Evolutionary conservation across 2,329 filamentous ascomycete species (phyloP).

Genomic region (Colletotrichum orchidophilum): DNA sequence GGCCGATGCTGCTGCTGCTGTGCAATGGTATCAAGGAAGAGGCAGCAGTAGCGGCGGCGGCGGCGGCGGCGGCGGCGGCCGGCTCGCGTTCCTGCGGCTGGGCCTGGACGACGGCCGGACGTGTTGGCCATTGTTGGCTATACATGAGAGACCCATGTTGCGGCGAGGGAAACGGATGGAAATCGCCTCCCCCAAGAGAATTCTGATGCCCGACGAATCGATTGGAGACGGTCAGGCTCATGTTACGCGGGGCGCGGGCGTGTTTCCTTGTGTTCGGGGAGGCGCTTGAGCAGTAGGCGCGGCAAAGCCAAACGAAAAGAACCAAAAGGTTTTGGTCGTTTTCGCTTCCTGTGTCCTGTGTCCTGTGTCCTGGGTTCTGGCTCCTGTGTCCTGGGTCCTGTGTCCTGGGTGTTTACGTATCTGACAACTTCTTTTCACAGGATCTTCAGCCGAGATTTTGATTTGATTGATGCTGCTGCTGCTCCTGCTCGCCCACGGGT

Average conservation of each 20-base stretch:
- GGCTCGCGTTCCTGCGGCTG: slow-evolving; percentile 15
- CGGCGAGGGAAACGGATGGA: slow-evolving; percentile 21
- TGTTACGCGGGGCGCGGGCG: not conserved
- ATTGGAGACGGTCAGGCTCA: slow-evolving; percentile 32
- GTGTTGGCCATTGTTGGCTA: slow-evolving; percentile 29
- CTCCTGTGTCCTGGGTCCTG: not conserved
- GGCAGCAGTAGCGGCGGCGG: not conserved
- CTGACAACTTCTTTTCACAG: not conserved
- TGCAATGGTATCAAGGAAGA: slow-evolving; percentile 13
- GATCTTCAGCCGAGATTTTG: not conserved
- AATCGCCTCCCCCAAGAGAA: slow-evolving; percentile 26
- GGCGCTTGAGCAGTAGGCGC: not conserved
- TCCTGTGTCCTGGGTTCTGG: not conserved
- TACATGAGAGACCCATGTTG: slow-evolving; percentile 32
- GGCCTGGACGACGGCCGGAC: slow-evolving; percentile 11
- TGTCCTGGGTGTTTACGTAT: slow-evolving; percentile 3
- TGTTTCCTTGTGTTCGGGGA: slow-evolving; percentile 1
- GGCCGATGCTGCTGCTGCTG: not conserved
- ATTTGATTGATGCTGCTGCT: not conserved
- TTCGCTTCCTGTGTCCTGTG: not conserved
- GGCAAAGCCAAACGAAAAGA: not conserved
- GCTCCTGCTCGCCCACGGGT: not conserved
- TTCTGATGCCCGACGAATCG: slow-evolving; percentile 22
- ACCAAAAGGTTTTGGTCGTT: not conserved
- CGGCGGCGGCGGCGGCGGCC: no score